Base-by-base conservation (phyloP, 192 early-diverging fungal species). In the Rhizophagus prolifer region DNA sequence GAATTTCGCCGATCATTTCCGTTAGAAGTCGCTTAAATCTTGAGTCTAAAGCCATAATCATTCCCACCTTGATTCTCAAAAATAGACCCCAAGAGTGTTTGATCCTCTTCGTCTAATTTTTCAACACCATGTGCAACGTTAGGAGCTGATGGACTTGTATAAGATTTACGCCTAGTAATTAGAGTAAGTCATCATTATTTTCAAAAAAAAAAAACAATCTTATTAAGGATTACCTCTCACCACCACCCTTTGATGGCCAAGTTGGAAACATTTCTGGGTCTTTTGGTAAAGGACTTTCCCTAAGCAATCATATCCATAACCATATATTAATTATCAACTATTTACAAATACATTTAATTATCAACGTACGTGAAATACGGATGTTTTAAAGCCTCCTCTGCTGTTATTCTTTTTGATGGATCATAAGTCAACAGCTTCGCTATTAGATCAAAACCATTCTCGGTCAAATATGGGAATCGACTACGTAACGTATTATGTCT, bases 211-310 rank as follows among this genome's bases (percentile, higher is more conserved):
- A 60, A 44, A 73, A n/a, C n/a, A 66, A 72, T 28, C 44, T 21
- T 21, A 1, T 19, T 36, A 30, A 36, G 8, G 36, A 38, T 8
- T 85, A 88, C 87, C 81, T 86, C 74, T 91, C 88, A 26, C 87
- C 85, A 34, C 80, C 76, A 1, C 85, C 82, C 76, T 92, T 92
- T 7, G 94, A 90, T 0, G 97, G 97, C 88, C 94, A 98, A 0
- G 95, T 96, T 9, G 97, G 96, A 79, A 99, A 98, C 85, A 97
- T 84, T 50, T 91, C 89, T 5, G 96, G 95, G 78, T 97, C 92
- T 81, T 98, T 97, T 25, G 97, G 95, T 30, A 86, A 83, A 23
- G 97, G 96, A 50, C 83, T 82, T 74, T 96, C 95, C 1, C 90
- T 92, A 72, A 38, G 44, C 13, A 9, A 60, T 10, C 8, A 69